These are phyloP conservation scores for Hapsidospora chrysogenum DNA, from an alignment of 495 filamentous ascomycete species.

Conservation along the genomic window DNA sequence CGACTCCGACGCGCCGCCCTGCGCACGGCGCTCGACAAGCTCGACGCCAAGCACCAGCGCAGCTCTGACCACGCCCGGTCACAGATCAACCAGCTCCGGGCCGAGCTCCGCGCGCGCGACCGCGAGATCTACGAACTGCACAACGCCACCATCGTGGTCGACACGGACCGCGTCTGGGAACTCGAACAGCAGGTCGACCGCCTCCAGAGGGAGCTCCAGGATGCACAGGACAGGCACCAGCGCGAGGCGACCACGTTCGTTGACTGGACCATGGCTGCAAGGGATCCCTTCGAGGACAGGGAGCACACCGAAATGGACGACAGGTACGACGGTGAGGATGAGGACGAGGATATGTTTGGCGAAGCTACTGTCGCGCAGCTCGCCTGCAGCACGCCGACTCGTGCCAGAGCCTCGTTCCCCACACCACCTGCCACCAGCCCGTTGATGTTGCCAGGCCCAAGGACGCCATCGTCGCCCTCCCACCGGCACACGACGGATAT, in stretches of 20 bases:
- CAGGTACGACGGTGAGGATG: constrained; percentile 4
- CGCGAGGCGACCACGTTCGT: constrained; percentile 12
- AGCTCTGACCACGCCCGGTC: constrained; percentile 17
- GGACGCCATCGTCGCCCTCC: constrained; percentile 24
- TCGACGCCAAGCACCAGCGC: constrained; percentile 38
- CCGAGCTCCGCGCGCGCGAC: constrained; percentile 34
- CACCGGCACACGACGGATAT: constrained; percentile 6
- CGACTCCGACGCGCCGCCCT: constrained; percentile 53
- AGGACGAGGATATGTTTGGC: constrained; percentile 16
- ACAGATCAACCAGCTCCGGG: constrained; percentile 32
- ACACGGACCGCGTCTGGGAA: constrained; percentile 22
- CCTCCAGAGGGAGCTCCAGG: constrained; percentile 13
- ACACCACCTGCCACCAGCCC: constrained; percentile 34
- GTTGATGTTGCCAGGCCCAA: too few species aligned
- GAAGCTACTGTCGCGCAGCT: constrained; percentile 21
- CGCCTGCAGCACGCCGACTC: constrained; percentile 23
- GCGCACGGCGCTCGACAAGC: constrained; percentile 57
- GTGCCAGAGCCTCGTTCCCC: constrained; percentile 22
- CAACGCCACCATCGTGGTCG: constrained; percentile 26
- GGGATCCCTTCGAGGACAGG: constrained; percentile 23
- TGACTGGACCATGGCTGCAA: constrained; percentile 25
- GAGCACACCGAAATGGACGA: constrained; percentile 19
- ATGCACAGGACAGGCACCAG: constrained; percentile 10
- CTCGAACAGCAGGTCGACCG: constrained; percentile 23
- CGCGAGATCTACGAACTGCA: constrained; percentile 30